Evolutionary conservation across 23 red algal species (phyloP), one percentile per base, ranked within the genome.

Genomic region (Pyropia haitanensis): DNA sequence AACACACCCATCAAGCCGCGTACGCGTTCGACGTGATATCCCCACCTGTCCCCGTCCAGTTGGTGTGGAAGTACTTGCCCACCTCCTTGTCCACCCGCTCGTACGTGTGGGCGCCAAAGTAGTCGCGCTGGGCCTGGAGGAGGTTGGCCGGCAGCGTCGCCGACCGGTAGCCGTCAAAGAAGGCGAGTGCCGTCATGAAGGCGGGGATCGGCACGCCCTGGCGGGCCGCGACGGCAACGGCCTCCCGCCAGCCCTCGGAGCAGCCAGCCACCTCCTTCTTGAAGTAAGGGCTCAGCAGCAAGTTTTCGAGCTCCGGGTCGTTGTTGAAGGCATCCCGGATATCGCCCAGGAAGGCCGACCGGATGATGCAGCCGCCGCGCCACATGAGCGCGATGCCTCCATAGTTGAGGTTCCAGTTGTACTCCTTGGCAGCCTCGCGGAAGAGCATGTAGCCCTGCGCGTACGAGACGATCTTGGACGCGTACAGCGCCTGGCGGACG

Each of bases 311-410:
- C 20, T 76, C 27, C 34, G 68, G 51, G 22, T 86, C 65, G 27
- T 33, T 49, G 27, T 34, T 32, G 61, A 70, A 92, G 0, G 88
- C 88, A 24, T 85, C 81, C 19, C 78, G 69, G 17, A 92, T 92
- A 14, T 85, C 70, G 61, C 70, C 88, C 31, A 92, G 60, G 61
- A 92, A 92, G 18, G 44, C 24, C 31, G 66, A 61, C 51, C 88
- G 88, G 65, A 92, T 92, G 31, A 92, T 92, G 69, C 88, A 92
- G 18, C 88, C 88, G 21, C 88, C 88, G 7, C 78, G 69, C 88
- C 88, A 92, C 79, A 92, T 92, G 1, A 85, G 66, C 20, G 88
- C 88, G 60, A 92, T 92, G 18, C 79, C 87, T 13, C 68, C 79
- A 44, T 78, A 78, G 54, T 92, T 85, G n/a, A 92, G 71, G 25